Evolutionary conservation across 257 asterid genomes (phyloP).

Genomic region (Solanum dulcamara): DNA sequence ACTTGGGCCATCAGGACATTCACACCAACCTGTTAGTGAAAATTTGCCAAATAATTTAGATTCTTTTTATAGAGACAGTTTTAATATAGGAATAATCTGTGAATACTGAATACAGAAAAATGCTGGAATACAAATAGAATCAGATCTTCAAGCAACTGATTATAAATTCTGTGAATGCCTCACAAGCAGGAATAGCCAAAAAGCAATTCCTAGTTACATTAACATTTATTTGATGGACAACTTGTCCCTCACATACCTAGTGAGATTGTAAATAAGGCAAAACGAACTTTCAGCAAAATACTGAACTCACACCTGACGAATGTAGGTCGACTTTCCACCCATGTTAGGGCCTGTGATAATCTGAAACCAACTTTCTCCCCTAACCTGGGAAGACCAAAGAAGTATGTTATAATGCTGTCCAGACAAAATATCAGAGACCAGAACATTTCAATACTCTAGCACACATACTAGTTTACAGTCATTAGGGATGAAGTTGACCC

Average conservation of each 20-base stretch:
- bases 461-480: conserved; percentile 85
- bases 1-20: conserved; percentile 93
- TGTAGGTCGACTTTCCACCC: conserved; percentile 98
- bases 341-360: conserved; percentile 97
- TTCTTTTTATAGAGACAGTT: not conserved
- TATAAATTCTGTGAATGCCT: not conserved
- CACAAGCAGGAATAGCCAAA: not conserved
- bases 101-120: not conserved
- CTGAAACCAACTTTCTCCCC: conserved; percentile 93
- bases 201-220: not conserved
- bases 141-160: not conserved
- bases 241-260: not conserved
- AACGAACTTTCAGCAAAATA: not conserved
- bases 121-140: not conserved
- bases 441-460: conserved; percentile 5
- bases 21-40: conserved; percentile 68
- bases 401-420: conserved; percentile 6
- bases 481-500: conserved; percentile 97
- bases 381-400: conserved; percentile 40
- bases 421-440: conserved; percentile 2
- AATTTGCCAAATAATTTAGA: not conserved
- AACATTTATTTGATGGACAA: not conserved
- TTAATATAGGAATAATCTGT: not conserved
- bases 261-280: not conserved
- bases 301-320: conserved; percentile 58